Evolutionary conservation across 2,329 filamentous ascomycete species (phyloP), one percentile per base, ranked within the genome.

Genomic region (Penicillium sp.): DNA sequence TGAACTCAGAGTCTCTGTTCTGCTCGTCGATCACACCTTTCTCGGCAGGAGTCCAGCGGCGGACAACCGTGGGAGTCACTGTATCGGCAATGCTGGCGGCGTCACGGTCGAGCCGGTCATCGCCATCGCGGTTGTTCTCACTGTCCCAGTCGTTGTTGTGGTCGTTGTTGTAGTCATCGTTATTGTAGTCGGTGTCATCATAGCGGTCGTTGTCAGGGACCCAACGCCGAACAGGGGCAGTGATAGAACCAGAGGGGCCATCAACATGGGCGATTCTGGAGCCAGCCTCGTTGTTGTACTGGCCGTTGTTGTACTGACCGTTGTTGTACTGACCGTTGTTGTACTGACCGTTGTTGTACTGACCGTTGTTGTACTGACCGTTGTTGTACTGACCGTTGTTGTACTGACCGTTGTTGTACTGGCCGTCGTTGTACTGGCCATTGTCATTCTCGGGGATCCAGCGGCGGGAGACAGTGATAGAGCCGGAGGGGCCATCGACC

Each of bases 41-140:
- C 16, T 34, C 31, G 9, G 31, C 31, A 16, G 31, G 31, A 3
- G 31, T 34, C 31, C 31, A 34, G 31, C 31, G 31, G 4, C 16
- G 14, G 8, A 34, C 31, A 18, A 20, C 31, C 3, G 31, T 34
- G 4, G 31, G 31, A 2, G 31, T 34, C 31, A 34, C 14, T 4
- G 31, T 3, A 2, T 18, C 14, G 31, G 31, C 31, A 18, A 34
- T 20, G 14, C 4, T 1, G 20, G 26, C 40, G 16, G 36, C 34
- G 24, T 34, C 14, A 38, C 35, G 34, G 34, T 36, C 34, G 13
- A 36, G 34, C 8, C 22, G 23, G 2, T 37, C 49, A 32, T 56
- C 56, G 6, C 56, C 47, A 11, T 51, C 38, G 6, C 40, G 41
- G 28, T 52, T 43, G 13, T 44, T 34, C 40, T 56, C 41, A 8